Percentiles rank a stretch among this genome's conserved stretches.
phyloP scores from a whole-genome alignment of 2,329 filamentous ascomycete genomes.

The Apiospora marii region DNA sequence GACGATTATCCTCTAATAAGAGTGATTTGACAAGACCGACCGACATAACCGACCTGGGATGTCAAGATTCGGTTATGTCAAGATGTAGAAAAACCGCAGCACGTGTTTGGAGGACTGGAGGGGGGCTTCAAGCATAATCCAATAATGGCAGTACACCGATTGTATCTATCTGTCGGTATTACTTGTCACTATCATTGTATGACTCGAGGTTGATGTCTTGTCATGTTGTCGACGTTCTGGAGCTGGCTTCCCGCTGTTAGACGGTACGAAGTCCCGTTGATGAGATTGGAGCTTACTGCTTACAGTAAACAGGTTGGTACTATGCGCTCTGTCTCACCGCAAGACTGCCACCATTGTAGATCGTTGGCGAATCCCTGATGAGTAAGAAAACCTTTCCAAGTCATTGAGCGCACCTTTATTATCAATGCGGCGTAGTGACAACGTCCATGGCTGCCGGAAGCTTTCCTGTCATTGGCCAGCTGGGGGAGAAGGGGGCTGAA shows the following conservation, averaged over 20 bases:
- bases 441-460: background rate
- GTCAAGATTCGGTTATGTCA: background rate
- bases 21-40: background rate
- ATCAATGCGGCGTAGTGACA: conserved; percentile 1
- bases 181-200: background rate
- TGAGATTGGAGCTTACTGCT: background rate
- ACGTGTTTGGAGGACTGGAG: conserved; percentile 1
- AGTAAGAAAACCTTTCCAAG: conserved; percentile 12
- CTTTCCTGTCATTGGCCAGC: background rate
- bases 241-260: background rate
- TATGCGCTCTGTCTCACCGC: conserved; percentile 14
- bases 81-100: background rate
- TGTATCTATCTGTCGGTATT: background rate
- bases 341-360: background rate
- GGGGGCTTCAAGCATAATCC: background rate
- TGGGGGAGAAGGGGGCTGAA: background rate
- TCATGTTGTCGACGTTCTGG: conserved; percentile 8
- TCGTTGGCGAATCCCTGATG: background rate
- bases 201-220: background rate
- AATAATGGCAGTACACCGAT: background rate
- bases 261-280: background rate
- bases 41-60: background rate
- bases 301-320: background rate
- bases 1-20: background rate
- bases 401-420: conserved; percentile 9